A percentile compares a stretch with the other conserved stretches of the same genome.
Conservation (phyloP, 345 rosid genomes). For the Ricinus communis region DNA sequence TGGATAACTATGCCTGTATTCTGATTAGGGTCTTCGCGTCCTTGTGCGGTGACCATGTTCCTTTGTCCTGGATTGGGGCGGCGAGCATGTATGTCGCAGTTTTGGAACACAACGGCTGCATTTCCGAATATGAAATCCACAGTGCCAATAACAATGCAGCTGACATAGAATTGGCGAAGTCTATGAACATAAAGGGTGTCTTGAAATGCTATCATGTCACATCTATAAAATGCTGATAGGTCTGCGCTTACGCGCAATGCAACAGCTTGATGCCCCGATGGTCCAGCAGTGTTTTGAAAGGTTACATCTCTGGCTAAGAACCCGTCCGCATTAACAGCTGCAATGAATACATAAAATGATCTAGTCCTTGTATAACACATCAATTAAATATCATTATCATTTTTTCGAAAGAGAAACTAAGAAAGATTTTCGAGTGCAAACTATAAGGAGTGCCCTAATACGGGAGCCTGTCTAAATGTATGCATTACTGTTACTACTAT, state of each 20-base stretch:
- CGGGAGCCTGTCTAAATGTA: no score
- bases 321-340: constrained; percentile 71
- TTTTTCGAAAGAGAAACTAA: no score
- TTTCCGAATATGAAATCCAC: constrained; percentile 83
- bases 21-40: constrained; percentile 62
- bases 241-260: constrained; percentile 71
- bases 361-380: no score
- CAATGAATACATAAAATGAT: neutral
- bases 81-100: constrained; percentile 74
- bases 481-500: no score
- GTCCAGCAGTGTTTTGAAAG: constrained; percentile 72
- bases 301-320: constrained; percentile 73
- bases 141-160: constrained; percentile 56
- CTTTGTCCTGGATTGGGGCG: constrained; percentile 54
- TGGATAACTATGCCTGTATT: constrained; percentile 75
- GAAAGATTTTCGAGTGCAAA: no score
- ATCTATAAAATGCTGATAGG: constrained; percentile 55
- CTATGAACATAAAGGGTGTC: constrained; percentile 80
- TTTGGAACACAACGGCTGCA: constrained; percentile 56
- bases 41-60: constrained; percentile 84
- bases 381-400: no score
- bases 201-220: constrained; percentile 66
- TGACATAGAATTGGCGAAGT: constrained; percentile 60
- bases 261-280: constrained; percentile 80
- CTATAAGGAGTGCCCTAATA: no score